These are phyloP conservation scores for Skeletonema menzelii DNA, from an alignment of 108 stramenopile genomes.

Conservation along the genomic window DNA sequence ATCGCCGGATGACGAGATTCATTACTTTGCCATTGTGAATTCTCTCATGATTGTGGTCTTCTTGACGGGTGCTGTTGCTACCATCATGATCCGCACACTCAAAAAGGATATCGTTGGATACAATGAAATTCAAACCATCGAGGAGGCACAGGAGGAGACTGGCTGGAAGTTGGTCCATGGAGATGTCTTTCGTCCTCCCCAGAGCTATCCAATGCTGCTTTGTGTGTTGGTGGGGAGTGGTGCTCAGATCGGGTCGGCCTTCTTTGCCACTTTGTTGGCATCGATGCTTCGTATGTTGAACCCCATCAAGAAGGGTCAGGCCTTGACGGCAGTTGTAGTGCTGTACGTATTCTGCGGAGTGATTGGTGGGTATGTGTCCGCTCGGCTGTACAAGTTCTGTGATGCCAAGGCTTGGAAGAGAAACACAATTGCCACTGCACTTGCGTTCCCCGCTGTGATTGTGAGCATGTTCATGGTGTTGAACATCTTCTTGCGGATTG, in stretches of 20 bases:
- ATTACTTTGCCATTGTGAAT: slow-evolving; percentile 99
- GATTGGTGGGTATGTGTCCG: slow-evolving; percentile 88
- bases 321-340: slow-evolving; percentile 92
- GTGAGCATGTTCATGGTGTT: slow-evolving; percentile 87
- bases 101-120: slow-evolving; percentile 95
- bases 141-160: slow-evolving; percentile 94
- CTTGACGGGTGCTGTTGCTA: slow-evolving; percentile 96
- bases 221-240: slow-evolving; percentile 94
- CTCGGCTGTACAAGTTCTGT: slow-evolving; percentile 94
- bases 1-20: slow-evolving; percentile 93
- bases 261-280: slow-evolving; percentile 77
- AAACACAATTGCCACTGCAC: slow-evolving; percentile 84
- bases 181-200: slow-evolving; percentile 96
- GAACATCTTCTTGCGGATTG: slow-evolving; percentile 81
- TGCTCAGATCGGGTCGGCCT: slow-evolving; percentile 87
- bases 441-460: slow-evolving; percentile 76
- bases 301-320: slow-evolving; percentile 95
- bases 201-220: slow-evolving; percentile 79
- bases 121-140: slow-evolving; percentile 89
- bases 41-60: slow-evolving; percentile 98
- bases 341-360: slow-evolving; percentile 93
- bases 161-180: slow-evolving; percentile 99
- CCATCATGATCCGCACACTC: slow-evolving; percentile 95
- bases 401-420: slow-evolving; percentile 83
- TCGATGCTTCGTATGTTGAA: slow-evolving; percentile 88